A percentile compares a stretch with the other conserved stretches of the same genome.
Evolutionary conservation across 768 basidiomycete species (phyloP).

Genomic region (Amanita inopinata): DNA sequence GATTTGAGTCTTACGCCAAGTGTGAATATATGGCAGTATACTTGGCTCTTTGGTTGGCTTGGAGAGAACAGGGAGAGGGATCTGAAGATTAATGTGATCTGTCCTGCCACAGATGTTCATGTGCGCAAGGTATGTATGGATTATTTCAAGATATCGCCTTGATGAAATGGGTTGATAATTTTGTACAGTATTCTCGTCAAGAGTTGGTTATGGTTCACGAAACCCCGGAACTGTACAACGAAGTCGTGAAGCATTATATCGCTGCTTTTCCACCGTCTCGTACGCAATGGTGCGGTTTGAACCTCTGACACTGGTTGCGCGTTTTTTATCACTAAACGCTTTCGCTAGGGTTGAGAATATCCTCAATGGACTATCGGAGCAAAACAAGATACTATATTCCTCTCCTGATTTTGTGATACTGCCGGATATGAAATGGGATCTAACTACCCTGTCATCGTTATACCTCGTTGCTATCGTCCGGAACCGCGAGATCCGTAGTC

Average conservation of each 20-base stretch:
- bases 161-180: too few relatives aligned
- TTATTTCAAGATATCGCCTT: too few relatives aligned
- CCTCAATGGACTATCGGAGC: constrained; percentile 66
- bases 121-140: constrained; percentile 64
- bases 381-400: constrained; percentile 59
- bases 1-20: not conserved
- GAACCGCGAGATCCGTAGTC: constrained; percentile 49
- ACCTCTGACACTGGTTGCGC: constrained; percentile 1
- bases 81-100: constrained; percentile 76
- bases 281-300: constrained; percentile 80
- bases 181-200: constrained; percentile 65
- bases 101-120: constrained; percentile 84
- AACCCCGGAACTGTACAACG: constrained; percentile 67
- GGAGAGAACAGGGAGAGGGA: constrained; percentile 39
- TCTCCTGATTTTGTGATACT: constrained; percentile 64
- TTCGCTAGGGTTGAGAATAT: constrained; percentile 74
- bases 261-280: constrained; percentile 60
- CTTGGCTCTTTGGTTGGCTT: constrained; percentile 72
- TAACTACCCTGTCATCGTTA: constrained; percentile 58
- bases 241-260: constrained; percentile 74
- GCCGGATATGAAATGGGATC: constrained; percentile 98
- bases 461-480: constrained; percentile 79
- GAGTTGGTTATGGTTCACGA: constrained; percentile 65
- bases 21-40: constrained; percentile 43
- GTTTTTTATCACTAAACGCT: not conserved